Base-by-base conservation (phyloP, 1,139 yeast species). In the Geotrichum cucujoidarum region DNA sequence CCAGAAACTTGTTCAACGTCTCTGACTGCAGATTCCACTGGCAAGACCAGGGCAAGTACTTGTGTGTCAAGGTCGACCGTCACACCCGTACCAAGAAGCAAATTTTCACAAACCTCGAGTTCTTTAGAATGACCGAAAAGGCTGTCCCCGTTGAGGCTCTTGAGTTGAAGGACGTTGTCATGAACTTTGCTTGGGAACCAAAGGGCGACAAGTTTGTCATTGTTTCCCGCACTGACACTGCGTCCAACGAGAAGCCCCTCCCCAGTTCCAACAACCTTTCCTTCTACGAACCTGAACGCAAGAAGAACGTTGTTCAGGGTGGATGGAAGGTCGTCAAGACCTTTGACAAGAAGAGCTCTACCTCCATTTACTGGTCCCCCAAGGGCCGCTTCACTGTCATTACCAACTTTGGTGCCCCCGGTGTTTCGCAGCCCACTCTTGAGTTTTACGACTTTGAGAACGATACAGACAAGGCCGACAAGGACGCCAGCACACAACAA, bases 181-280 rank as follows among this genome's bases (percentile, higher is more conserved):
- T 85, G 53, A 84, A 83, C 66, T 86, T 94, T 69, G 90, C 89
- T 49, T 94, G 97, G 97, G 98, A 94, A 71, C 97, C 98, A 61
- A 79, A 76, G 59, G 83, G 94, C 27, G 92, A 87, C 64, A 78
- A 96, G 65, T 90, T 92, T 60, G 81, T 86, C 53, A 78, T 84
- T 47, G 81, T 92, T 60, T 81, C 95, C 30, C 60, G 68, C 52
- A 54, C 60, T 42, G 74, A 71, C 49, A 57, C 59, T n/a, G 55
- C 59, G 13, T 82, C 83, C 18, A 48, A 51, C 25, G 54, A 53
- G 27, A 53, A 56, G 33, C 55, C 60, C 31, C 78, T 92, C 36
- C 74, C 82, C 58, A 81, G 90, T 53, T 79, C 78, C 65, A 87
- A 87, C 63, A 76, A 73, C 44, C 75, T 89, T 48, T 73, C 88